phyloP scores from a whole-genome alignment of 2,329 filamentous ascomycete species.

The Myotisia sp. region DNA sequence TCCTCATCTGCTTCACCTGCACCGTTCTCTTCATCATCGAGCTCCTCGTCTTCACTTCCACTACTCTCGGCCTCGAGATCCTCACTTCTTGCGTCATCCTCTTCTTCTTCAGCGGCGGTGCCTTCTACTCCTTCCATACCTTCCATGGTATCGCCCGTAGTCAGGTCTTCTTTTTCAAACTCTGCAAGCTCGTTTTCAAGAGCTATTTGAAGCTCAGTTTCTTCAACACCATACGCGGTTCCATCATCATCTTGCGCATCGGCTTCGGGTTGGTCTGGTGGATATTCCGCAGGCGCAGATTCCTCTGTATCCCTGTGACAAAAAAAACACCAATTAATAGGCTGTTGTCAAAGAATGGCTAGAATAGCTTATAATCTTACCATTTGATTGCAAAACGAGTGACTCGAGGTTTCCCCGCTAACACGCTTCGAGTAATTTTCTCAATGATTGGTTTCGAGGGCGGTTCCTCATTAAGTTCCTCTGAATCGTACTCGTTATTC shows the following conservation, averaged over 20 bases:
- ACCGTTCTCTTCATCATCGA: slow-evolving; percentile 48
- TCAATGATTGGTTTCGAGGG: slow-evolving; percentile 87
- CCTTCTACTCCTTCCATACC: slow-evolving; percentile 62
- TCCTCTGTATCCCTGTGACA: slow-evolving; percentile 80
- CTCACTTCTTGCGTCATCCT: slow-evolving; percentile 38
- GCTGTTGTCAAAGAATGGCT: not conserved
- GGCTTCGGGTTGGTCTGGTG: slow-evolving; percentile 92
- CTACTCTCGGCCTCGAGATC: slow-evolving; percentile 66
- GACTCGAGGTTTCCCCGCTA: slow-evolving; percentile 93
- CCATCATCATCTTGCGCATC: slow-evolving; percentile 71
- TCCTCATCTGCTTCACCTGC: slow-evolving; percentile 41
- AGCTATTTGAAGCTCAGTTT: slow-evolving; percentile 58
- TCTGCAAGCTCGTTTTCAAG: slow-evolving; percentile 40
- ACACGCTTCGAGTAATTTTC: slow-evolving; percentile 77
- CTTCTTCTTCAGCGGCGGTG: slow-evolving; percentile 22
- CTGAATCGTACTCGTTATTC: slow-evolving; percentile 95
- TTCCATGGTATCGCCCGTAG: slow-evolving; percentile 39
- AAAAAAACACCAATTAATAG: slow-evolving; percentile 14
- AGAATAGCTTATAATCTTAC: slow-evolving; percentile 38
- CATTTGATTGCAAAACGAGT: slow-evolving; percentile 98
- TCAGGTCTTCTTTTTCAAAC: slow-evolving; percentile 31
- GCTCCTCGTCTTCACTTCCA: slow-evolving; percentile 55
- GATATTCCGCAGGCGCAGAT: slow-evolving; percentile 87
- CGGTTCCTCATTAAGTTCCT: slow-evolving; percentile 76
- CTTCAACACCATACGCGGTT: slow-evolving; percentile 79